Percentiles rank a stretch among this genome's conserved stretches.
phyloP scores from a whole-genome alignment of 2,329 filamentous ascomycete species.

The Fusarium acutatum region DNA sequence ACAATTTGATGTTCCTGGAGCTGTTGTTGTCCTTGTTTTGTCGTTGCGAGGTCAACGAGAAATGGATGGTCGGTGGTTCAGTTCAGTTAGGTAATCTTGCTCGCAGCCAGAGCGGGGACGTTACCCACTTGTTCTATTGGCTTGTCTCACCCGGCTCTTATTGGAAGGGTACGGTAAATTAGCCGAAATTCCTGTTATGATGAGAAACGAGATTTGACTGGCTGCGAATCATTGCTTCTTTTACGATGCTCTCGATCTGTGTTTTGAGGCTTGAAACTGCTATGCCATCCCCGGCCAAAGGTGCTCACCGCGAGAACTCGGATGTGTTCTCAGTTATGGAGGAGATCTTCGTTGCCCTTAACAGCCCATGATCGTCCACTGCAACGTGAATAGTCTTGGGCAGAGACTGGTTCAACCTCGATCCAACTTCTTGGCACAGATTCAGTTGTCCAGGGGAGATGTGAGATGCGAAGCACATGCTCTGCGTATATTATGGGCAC shows the following conservation, averaged over 20 bases:
- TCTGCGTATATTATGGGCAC: conserved; percentile 19
- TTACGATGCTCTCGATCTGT: conserved; percentile 29
- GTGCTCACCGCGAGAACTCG: not conserved
- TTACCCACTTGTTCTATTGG: conserved; percentile 25
- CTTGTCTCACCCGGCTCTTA: conserved; percentile 9
- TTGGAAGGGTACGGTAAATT: conserved; percentile 31
- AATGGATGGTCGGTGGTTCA: conserved; percentile 33
- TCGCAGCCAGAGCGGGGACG: not conserved
- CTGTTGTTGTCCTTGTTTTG: conserved; percentile 54
- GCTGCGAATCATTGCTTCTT: conserved; percentile 10
- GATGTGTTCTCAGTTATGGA: conserved; percentile 14
- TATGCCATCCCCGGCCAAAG: conserved; percentile 21
- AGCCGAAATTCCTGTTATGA: conserved; percentile 38
- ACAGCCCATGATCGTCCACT: conserved; percentile 11
- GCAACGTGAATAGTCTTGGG: conserved; percentile 2
- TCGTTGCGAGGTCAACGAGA: conserved; percentile 56
- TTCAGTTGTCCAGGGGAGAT: conserved; percentile 28
- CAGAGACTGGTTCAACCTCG: conserved; percentile 2
- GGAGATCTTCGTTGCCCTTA: conserved; percentile 23
- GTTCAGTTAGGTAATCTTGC: conserved; percentile 33
- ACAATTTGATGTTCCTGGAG: conserved; percentile 39
- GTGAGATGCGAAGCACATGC: conserved; percentile 20
- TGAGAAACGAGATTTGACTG: conserved; percentile 26
- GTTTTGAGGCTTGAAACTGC: conserved; percentile 26
- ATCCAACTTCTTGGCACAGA: not conserved